Percentiles rank a stretch among this genome's conserved stretches.
Evolutionary conservation across 768 basidiomycete genomes (phyloP).

Genomic region (Pleurotus tuber-regium): DNA sequence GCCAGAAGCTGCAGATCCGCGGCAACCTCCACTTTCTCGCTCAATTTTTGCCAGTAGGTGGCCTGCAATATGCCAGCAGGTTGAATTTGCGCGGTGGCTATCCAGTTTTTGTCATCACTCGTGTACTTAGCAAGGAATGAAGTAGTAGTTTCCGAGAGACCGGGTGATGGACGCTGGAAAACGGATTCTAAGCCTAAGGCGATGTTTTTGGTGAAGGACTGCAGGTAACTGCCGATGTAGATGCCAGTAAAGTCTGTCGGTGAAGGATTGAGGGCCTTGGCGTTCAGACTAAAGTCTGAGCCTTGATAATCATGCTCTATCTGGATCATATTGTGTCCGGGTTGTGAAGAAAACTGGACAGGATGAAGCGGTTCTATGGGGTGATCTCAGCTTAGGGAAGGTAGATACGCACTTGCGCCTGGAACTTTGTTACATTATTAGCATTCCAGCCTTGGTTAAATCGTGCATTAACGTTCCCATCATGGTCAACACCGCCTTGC

Average conservation of each 20-base stretch:
- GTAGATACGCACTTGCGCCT: constrained; percentile 68
- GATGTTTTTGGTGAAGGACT: constrained; percentile 87
- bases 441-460: constrained; percentile 88
- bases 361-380: background rate
- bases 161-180: constrained; percentile 75
- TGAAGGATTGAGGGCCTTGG: constrained; percentile 90
- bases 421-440: constrained; percentile 76
- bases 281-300: constrained; percentile 79
- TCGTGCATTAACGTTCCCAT: constrained; percentile 85
- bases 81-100: constrained; percentile 89
- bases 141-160: constrained; percentile 64
- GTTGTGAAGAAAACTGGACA: constrained; percentile 67
- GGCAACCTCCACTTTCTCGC: constrained; percentile 96
- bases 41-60: constrained; percentile 95
- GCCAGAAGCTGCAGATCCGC: constrained; percentile 87
- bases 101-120: constrained; percentile 73
- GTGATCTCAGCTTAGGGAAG: background rate
- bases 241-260: constrained; percentile 87
- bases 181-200: constrained; percentile 86
- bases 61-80: constrained; percentile 81
- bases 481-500: constrained; percentile 93
- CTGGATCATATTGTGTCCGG: constrained; percentile 88
- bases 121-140: constrained; percentile 85
- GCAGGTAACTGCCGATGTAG: constrained; percentile 88
- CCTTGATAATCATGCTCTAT: constrained; percentile 94